Evolutionary conservation across 1,284 basidiomycete species (phyloP), one percentile per base, ranked within the genome.

Genomic region (Ceratobasidium sp.): DNA sequence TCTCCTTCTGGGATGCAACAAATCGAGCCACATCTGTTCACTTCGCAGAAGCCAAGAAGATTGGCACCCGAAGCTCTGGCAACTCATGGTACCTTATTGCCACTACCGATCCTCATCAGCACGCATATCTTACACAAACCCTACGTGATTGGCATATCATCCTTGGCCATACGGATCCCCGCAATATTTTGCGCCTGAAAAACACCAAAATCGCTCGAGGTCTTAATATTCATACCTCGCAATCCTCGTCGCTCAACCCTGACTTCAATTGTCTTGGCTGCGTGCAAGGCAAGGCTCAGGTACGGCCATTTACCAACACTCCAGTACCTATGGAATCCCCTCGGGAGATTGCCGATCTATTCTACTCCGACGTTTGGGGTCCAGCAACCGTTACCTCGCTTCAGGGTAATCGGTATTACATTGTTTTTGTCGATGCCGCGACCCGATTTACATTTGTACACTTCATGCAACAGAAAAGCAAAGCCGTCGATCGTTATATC

Each of bases 321-420:
- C n/a, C 53, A n/a, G n/a, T n/a, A n/a, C n/a, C n/a, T 44, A 46
- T 10, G 1, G 40, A 58, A 44, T 15, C 53, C 4, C 39, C 55
- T n/a, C 12, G 55, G 13, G 40, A 72, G n/a, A 72, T 72, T 42
- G 55, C 51, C 7, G 56, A 72, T 40, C 10, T 72, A 2, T n/a
- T 72, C 18, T 72, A 58, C 56, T 72, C 55, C 23, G 70, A 61
- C 39, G 56, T 72, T n/a, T 72, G 70, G 70, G 70, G 70, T 4
- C 70, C 46, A n/a, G 70, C 70, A 9, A n/a, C 26, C 2, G 49
- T 55, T n/a, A 61, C 20, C 10, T 60, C 70, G 4, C 26, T 72
- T 7, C 70, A 72, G 46, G 70, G 70, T 15, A 58, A 72, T 40
- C 23, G n/a, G 4, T 72, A 72, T 26, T 72, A 56, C 26, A 72